Conservation (phyloP, 192 early-diverging fungal species). For the Rhizophlyctis rosea region DNA sequence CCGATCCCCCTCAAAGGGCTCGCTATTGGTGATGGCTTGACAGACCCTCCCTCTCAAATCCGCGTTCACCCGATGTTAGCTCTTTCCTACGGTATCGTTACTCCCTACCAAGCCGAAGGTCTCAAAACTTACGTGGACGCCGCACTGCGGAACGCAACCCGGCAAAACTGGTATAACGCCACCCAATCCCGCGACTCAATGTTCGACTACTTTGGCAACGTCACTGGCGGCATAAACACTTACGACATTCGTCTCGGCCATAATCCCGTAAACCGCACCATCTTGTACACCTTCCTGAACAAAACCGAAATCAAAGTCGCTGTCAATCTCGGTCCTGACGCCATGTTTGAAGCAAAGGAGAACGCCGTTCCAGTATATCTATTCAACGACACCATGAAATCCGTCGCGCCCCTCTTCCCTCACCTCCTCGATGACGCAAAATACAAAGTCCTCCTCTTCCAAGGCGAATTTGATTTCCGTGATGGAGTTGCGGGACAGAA, state of each 20-base stretch:
- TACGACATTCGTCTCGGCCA: slow-evolving; percentile 73
- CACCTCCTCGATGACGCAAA: slow-evolving; percentile 38
- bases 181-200: slow-evolving; percentile 45
- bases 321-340: slow-evolving; percentile 49
- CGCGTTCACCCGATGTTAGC: slow-evolving; percentile 55
- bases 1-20: slow-evolving; percentile 53
- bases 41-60: slow-evolving; percentile 61
- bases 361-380: slow-evolving; percentile 50
- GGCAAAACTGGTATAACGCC: slow-evolving; percentile 49
- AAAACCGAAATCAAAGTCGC: slow-evolving; percentile 47
- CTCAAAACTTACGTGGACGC: slow-evolving; percentile 39
- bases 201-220: slow-evolving; percentile 65
- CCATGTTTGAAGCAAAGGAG: slow-evolving; percentile 48
- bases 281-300: slow-evolving; percentile 62
- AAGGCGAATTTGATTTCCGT: slow-evolving; percentile 82
- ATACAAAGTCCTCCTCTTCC: slow-evolving; percentile 57
- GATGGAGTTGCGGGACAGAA: slow-evolving; percentile 67
- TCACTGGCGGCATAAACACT: slow-evolving; percentile 68
- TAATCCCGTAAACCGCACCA: slow-evolving; percentile 58
- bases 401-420: slow-evolving; percentile 51
- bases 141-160: slow-evolving; percentile 37
- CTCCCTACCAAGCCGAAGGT: slow-evolving; percentile 32
- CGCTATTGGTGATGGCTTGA: slow-evolving; percentile 62
- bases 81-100: slow-evolving; percentile 55
- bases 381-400: slow-evolving; percentile 64